Percentiles rank a stretch among this genome's conserved stretches.
phyloP scores from a whole-genome alignment of 768 basidiomycete species.

The Mycena rosella region DNA sequence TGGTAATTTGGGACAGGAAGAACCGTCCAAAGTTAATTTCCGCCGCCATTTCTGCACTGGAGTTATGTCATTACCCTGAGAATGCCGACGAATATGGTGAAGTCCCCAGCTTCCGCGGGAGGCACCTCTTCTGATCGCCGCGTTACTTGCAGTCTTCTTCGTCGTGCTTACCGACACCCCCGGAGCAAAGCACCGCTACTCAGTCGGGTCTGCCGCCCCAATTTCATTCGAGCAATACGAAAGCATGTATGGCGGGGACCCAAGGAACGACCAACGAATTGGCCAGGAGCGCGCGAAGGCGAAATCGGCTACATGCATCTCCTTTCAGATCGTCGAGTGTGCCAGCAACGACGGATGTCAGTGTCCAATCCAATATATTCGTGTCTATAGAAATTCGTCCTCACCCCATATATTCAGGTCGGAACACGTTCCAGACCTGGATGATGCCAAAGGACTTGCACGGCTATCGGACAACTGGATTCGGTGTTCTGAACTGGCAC shows the following conservation, averaged over 20 bases:
- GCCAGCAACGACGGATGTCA: constrained; percentile 26
- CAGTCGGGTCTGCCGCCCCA: constrained; percentile 14
- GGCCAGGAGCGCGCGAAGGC: constrained; percentile 35
- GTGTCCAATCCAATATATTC: constrained; percentile 4
- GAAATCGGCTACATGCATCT: constrained; percentile 30
- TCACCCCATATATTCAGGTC: constrained; percentile 23
- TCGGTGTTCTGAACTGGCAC: constrained; percentile 29
- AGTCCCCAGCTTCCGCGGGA: background rate
- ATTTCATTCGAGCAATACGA: constrained; percentile 35
- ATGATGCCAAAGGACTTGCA: constrained; percentile 37
- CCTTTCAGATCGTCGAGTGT: constrained; percentile 36
- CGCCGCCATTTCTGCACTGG: constrained; percentile 36
- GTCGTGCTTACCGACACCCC: constrained; percentile 31
- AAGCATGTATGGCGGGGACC: constrained; percentile 17
- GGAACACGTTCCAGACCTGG: constrained; percentile 36
- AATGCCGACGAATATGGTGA: constrained; percentile 36
- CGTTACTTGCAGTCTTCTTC: constrained; percentile 28
- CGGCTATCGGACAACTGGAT: constrained; percentile 31
- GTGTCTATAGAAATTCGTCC: background rate
- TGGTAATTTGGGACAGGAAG: constrained; percentile 37
- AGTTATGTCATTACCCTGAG: constrained; percentile 36
- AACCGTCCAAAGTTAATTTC: constrained; percentile 33
- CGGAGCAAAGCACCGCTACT: constrained; percentile 32
- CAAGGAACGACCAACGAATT: constrained; percentile 31
- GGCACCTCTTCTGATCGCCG: constrained; percentile 14